Evolutionary conservation across 2,329 filamentous ascomycete genomes (phyloP), one percentile per base, ranked within the genome.

Genomic region (Gremmenia infestans): DNA sequence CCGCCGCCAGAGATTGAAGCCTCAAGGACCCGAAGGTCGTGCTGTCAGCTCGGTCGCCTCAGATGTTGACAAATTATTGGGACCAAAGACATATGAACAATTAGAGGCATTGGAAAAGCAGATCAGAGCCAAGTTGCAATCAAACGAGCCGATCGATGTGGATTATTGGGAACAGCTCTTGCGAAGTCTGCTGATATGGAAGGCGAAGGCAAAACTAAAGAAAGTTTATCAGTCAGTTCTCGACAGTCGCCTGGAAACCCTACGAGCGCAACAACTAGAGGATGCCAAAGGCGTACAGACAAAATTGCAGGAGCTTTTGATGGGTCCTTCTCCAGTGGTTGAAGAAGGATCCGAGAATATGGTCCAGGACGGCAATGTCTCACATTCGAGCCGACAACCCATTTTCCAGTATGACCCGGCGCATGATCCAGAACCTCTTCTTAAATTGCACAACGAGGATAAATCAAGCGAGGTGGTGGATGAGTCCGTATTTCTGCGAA

Each of bases 101-200:
- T 78, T 99, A n/a, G 87, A 92, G 68, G 82, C 82, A 17, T 78
- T 99, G 49, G 93, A 99, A 73, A 82, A 79, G 61, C 92, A 97
- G 74, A 94, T 99, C 71, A 85, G 85, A 69, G 78, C 80, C 15
- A 99, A 99, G 75, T 76, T 99, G 48, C 81, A 86, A 52, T 95
- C 91, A 7, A 87, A 96, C 68, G 92, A 97, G 68, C 63, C 65
- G 40, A 93, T 99, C 63, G 94, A 99, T 72, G 91, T 89, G 2
- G 94, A 99, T 73, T 99, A 97, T 71, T 99, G 94, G 94, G 91
- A 96, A 69, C 90, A 96, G 69, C 78, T 99, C 15, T 78, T 99
- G 59, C 86, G 86, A 63, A 95, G 87, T 68, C 76, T 99, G 60
- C 78, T 88, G 6, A 85, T 96, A 1, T 97, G 90, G 85, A 97